Evolutionary conservation across 1,139 yeast genomes (phyloP).

Genomic region (Geotrichum cucujoidarum): DNA sequence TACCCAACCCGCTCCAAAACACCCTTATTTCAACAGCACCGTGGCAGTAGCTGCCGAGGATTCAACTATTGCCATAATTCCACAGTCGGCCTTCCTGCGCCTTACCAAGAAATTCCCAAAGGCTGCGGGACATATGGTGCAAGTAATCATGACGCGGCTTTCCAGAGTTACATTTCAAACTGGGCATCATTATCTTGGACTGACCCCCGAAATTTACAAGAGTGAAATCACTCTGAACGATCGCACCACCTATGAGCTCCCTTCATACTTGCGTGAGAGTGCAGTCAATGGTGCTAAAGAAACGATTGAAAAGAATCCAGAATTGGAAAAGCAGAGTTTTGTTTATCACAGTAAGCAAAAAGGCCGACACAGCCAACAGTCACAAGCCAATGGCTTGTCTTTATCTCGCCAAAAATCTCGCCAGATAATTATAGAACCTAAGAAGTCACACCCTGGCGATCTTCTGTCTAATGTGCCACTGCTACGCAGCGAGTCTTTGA

Average conservation of each 20-base stretch:
- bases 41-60: constrained; percentile 58
- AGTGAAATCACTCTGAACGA: constrained; percentile 67
- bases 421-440: constrained; percentile 60
- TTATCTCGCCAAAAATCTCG: constrained; percentile 41
- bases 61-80: constrained; percentile 89
- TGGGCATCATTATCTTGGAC: constrained; percentile 77
- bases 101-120: constrained; percentile 74
- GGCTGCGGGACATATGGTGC: constrained; percentile 89
- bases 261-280: constrained; percentile 57
- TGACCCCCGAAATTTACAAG: constrained; percentile 74
- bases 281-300: constrained; percentile 45
- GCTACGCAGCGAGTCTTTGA: constrained; percentile 39
- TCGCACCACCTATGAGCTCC: constrained; percentile 43
- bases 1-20: too few relatives aligned
- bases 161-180: constrained; percentile 90
- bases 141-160: constrained; percentile 80
- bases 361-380: constrained; percentile 4
- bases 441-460: constrained; percentile 75
- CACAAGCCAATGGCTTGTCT: not conserved
- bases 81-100: constrained; percentile 72
- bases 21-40: not conserved
- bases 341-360: constrained; percentile 7
- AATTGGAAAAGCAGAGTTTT: constrained; percentile 3
- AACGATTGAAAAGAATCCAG: constrained; percentile 21
- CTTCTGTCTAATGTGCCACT: constrained; percentile 76